Evolutionary conservation across 2,329 filamentous ascomycete species (phyloP), one percentile per base, ranked within the genome.

Genomic region (Exophiala oligosperma): DNA sequence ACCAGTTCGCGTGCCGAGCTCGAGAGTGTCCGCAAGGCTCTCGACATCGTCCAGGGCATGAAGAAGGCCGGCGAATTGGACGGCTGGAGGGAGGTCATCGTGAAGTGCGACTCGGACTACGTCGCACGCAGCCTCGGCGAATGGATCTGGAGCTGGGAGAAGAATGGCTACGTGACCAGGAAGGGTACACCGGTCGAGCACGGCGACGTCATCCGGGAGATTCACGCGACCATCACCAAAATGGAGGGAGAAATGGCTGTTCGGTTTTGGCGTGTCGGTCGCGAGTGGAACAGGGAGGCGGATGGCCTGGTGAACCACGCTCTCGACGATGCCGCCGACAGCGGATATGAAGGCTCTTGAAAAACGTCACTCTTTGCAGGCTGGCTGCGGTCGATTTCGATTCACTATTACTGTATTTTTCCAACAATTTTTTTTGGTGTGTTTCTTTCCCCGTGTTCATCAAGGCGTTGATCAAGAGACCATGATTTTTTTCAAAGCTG

Each of bases 1-100:
- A 83, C 74, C 21, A 83, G 75, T 70, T 81, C 83, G 62, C 74
- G 82, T 3, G 83, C 83, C 2, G 80, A 84, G 66, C 75, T 85
- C 5, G 81, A 81, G 12, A 81, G 81, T 4, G 79, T 78, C 4
- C 77, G 83, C 48, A 78, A 74, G 4, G 83, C 77, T 3, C 72
- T 84, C 24, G 47, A 50, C 12, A 53, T 57, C 23, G 41, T 64
- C 38, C 54, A 54, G 8, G 52, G 17, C 21, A 65, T 64, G 57
- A 61, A 56, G 23, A 49, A 35, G 4, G 49, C 48, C 2, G 61
- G 60, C 9, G 61, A 65, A 32, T 44, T 65, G 26, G 59, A 63
- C 5, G 64, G 62, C n/a, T 77, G 73, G 62, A 70, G 74, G 2
- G 7, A 66, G 60, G 4, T 84, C 2, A 77, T 83, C 38, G 74